Evolutionary conservation across 108 stramenopile species (phyloP).

Genomic region (Mediolabrus comicus): DNA sequence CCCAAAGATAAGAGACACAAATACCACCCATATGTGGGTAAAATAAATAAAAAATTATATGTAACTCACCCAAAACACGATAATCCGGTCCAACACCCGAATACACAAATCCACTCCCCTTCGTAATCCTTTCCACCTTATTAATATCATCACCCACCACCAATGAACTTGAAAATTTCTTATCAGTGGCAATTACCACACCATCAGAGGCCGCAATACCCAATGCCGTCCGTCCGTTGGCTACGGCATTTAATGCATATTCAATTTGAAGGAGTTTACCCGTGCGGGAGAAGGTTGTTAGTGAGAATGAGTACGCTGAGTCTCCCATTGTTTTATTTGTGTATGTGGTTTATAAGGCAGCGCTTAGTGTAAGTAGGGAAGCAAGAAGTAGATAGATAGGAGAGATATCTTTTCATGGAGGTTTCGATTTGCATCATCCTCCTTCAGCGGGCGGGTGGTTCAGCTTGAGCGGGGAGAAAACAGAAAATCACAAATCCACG

Average conservation of each 20-base stretch:
- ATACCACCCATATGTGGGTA: too few species aligned
- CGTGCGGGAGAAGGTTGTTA: slow-evolving; percentile 97
- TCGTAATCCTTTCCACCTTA: slow-evolving; percentile 92
- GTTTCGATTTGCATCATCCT: too few species aligned
- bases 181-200: slow-evolving; percentile 98
- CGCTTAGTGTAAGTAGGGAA: too few species aligned
- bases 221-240: slow-evolving; percentile 94
- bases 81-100: slow-evolving; percentile 99
- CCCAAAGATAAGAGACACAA: background rate
- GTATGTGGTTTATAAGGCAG: too few species aligned
- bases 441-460: too few species aligned
- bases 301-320: slow-evolving; percentile 95
- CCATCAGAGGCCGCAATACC: slow-evolving; percentile 98
- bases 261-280: slow-evolving; percentile 99
- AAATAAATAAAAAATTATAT: background rate
- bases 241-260: slow-evolving; percentile 97
- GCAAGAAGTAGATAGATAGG: too few species aligned
- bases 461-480: too few species aligned
- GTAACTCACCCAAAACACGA: slow-evolving; percentile 89
- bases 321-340: slow-evolving; percentile 85
- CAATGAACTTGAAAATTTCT: slow-evolving; percentile 89
- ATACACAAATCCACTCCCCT: slow-evolving; percentile 92
- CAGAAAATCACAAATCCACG: too few species aligned
- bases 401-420: too few species aligned
- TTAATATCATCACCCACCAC: slow-evolving; percentile 87